Conservation (phyloP, 169 alveolate species). For the Perkinsus olseni region DNA sequence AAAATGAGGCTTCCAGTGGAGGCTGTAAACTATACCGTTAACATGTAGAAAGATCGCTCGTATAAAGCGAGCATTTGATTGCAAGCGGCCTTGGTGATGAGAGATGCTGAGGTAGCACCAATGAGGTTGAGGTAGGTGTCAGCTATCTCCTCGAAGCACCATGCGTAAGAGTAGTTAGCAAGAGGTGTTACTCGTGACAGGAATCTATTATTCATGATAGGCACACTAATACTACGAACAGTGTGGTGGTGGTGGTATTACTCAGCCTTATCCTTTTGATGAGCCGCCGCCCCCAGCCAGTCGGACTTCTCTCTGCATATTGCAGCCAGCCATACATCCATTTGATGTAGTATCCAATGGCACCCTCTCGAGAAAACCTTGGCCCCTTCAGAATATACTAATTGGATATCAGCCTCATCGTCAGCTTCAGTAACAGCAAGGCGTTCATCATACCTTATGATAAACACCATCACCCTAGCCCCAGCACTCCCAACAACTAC, state of each 20-base stretch:
- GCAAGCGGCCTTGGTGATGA: not conserved
- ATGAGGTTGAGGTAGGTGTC: constrained; percentile 9
- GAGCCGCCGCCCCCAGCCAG: constrained; percentile 22
- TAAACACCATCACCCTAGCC: not conserved
- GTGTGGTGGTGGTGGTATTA: not conserved
- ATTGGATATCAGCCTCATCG: constrained; percentile 44
- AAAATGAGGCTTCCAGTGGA: too few species aligned
- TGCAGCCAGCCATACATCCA: not conserved
- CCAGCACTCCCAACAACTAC: not conserved
- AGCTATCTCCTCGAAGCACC: constrained; percentile 53
- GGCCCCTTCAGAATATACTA: constrained; percentile 40
- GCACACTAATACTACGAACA: not conserved
- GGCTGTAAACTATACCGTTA: not conserved
- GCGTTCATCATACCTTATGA: constrained; percentile 17
- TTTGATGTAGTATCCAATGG: constrained; percentile 38
- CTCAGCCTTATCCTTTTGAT: constrained; percentile 24
- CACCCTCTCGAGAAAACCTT: constrained; percentile 35
- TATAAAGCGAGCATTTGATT: not conserved
- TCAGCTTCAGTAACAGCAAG: constrained; percentile 36
- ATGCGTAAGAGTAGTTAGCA: constrained; percentile 45
- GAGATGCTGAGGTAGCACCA: not conserved
- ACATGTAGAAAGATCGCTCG: not conserved
- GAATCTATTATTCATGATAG: not conserved
- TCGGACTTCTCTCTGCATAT: constrained; percentile 30
- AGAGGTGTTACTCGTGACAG: constrained; percentile 41